Base-by-base conservation (phyloP, 495 filamentous ascomycete species). In the Darksidea phi region DNA sequence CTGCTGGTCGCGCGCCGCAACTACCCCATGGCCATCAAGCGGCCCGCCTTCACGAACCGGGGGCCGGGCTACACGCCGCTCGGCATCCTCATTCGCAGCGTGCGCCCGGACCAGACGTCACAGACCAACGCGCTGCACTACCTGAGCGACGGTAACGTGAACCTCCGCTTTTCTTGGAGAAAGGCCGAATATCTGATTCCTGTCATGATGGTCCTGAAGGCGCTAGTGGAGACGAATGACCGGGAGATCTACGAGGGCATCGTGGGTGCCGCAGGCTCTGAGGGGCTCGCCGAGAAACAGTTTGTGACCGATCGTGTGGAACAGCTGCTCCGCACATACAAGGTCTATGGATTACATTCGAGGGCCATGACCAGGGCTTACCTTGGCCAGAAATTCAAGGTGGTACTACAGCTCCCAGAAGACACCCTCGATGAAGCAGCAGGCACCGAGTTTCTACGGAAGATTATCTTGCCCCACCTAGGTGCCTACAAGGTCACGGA, bases 81-180 rank as follows among this genome's bases (percentile, higher is more conserved):
- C 67, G 94, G 90, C 79, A 86, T 97, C 37, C 88, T 95, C 66
- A 86, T 96, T 60, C 86, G 94, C 74, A 95, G 87, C 12, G 91
- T 95, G 26, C 85, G 94, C 42, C 93, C 91, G 10, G 94, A 98
- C 70, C 91, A 98, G 75, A 96, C 91, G 17, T 96, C 93, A 13
- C 94, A 97, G 71, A 97, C 93, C 11, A 97, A 97, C 67, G 91
- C 96, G 23, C 80, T 98, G 23, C 94, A 98, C 74, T 98, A 97
- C 75, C 85, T 97, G 47, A 87, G 80, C 61, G 93, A 97, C 73
- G 94, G 94, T 62, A 97, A 96, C 72, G 84, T 97, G 59, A 96
- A 88, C 1, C 95, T 98, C 78, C 83, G 94, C 38, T 97, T 98
- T 75, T 96, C 93, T 1, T 98, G 94, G 94, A 81, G 93, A 63